A percentile compares a stretch with the other conserved stretches of the same genome.
Evolutionary conservation across 371 early-diverging fungal genomes (phyloP).

Genomic region (Basidiobolus meristosporus): DNA sequence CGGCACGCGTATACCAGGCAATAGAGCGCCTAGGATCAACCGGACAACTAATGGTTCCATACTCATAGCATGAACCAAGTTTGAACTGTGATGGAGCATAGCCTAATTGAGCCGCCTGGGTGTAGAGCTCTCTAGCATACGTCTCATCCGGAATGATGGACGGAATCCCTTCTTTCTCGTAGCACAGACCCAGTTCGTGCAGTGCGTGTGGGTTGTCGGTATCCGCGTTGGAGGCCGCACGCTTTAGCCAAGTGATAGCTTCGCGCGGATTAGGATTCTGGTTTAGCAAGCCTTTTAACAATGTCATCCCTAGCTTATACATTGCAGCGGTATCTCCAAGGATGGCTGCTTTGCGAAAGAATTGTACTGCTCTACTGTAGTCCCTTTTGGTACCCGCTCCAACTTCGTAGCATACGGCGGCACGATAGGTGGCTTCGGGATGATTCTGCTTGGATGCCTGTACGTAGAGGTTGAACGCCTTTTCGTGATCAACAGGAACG

Average conservation of each 20-base stretch:
- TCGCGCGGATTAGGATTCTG: constrained; percentile 58
- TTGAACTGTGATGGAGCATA: constrained; percentile 87
- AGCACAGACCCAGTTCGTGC: constrained; percentile 77
- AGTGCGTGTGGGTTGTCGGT: constrained; percentile 81
- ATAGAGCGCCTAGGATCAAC: constrained; percentile 80
- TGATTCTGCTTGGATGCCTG: constrained; percentile 86
- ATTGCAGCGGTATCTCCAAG: constrained; percentile 86
- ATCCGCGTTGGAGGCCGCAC: constrained; percentile 75
- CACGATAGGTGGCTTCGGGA: constrained; percentile 81
- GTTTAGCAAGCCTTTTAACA: constrained; percentile 60
- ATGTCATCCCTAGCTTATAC: constrained; percentile 84
- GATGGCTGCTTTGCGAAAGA: constrained; percentile 85
- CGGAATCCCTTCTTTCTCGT: constrained; percentile 63
- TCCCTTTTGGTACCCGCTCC: constrained; percentile 87
- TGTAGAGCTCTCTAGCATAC: constrained; percentile 77
- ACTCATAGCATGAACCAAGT: constrained; percentile 86
- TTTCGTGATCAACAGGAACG: constrained; percentile 60
- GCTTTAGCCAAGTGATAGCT: constrained; percentile 82
- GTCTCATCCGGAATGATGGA: constrained; percentile 59
- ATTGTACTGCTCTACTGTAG: constrained; percentile 62
- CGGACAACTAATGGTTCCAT: constrained; percentile 75
- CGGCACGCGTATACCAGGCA: constrained; percentile 89
- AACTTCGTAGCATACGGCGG: constrained; percentile 88
- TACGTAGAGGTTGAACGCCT: constrained; percentile 77
- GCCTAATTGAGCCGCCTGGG: constrained; percentile 79